Base-by-base conservation (phyloP, 805 yeast species). In the Phaffomyces thermotolerans region DNA sequence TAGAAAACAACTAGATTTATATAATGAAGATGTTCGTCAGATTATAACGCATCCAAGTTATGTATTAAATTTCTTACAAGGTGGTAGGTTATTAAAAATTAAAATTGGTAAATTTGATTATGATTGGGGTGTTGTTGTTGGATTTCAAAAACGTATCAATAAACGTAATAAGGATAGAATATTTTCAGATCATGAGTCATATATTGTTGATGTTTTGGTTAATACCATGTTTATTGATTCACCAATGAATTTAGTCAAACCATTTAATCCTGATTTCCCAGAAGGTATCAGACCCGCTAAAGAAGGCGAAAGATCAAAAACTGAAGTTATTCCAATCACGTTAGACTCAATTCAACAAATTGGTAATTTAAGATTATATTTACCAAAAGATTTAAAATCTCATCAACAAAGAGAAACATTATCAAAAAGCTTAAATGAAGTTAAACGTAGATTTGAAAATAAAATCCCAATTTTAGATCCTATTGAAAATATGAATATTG, bases 61-160 rank as follows among this genome's bases (percentile, higher is more conserved):
- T 62, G 73, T 82, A 18, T 69, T 91, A 43, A 84, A 85, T 24
- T 95, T 85, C 60, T 68, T 93, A 55, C 95, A 89, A 62, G 80
- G 86, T 14, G 99, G 99, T 27, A 77, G 99, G 63, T 73, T 93
- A 45, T 65, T 90, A 30, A 78, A 80, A 53, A 77, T 90, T 12
- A 72, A 72, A 43, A 71, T 90, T 40, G 65, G 63, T 18, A 68
- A 67, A 7, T 64, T 74, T 38, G 84, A 88, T 48, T 95, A 89
- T 60, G 97, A 96, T n/a, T 93, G 99, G 99, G 96, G 91, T 45
- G 84, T 86, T 59, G 93, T 90, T 12, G 79, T 85, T 10, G 78
- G 79, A 38, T 85, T 81, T 53, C 71, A 76, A 35, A 90, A 88
- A 63, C 75, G 98, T 60, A 64, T 66, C 38, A 76, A 69, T 56